Evolutionary conservation across 352 stramenopile species (phyloP).

Genomic region (Pythium inflatum): DNA sequence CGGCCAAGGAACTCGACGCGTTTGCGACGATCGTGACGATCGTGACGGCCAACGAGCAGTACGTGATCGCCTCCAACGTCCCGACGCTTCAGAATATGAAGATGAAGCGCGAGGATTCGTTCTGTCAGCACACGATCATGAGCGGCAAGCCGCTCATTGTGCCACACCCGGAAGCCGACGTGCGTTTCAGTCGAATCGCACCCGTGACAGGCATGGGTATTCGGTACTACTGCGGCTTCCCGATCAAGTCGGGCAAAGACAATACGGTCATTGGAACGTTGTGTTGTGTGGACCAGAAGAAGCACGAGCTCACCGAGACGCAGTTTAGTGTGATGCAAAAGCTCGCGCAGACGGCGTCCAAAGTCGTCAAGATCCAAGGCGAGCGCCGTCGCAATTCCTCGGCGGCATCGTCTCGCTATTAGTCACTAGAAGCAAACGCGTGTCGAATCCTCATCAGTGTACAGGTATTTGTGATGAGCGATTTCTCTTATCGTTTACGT

Average conservation of each 20-base stretch:
- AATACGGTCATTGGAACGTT: slow-evolving; percentile 62
- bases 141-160: slow-evolving; percentile 62
- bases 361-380: slow-evolving; percentile 45
- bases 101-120: slow-evolving; percentile 61
- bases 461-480: too few species aligned
- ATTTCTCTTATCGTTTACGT: too few species aligned
- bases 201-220: slow-evolving; percentile 40
- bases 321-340: slow-evolving; percentile 37
- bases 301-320: slow-evolving; percentile 29
- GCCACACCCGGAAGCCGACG: slow-evolving; percentile 59
- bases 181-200: slow-evolving; percentile 58
- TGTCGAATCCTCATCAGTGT: too few species aligned
- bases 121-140: slow-evolving; percentile 73
- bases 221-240: slow-evolving; percentile 82
- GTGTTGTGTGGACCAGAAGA: slow-evolving; percentile 41
- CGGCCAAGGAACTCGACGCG: slow-evolving; percentile 56
- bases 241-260: slow-evolving; percentile 45
- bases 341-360: slow-evolving; percentile 52
- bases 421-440: too few species aligned
- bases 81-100: slow-evolving; percentile 36
- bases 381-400: too few species aligned
- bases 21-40: slow-evolving; percentile 65
- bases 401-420: too few species aligned
- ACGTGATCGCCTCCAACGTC: slow-evolving; percentile 54
- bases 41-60: slow-evolving; percentile 51